Evolutionary conservation across 805 yeast genomes (phyloP).

Genomic region (Kuraishia hungarica): DNA sequence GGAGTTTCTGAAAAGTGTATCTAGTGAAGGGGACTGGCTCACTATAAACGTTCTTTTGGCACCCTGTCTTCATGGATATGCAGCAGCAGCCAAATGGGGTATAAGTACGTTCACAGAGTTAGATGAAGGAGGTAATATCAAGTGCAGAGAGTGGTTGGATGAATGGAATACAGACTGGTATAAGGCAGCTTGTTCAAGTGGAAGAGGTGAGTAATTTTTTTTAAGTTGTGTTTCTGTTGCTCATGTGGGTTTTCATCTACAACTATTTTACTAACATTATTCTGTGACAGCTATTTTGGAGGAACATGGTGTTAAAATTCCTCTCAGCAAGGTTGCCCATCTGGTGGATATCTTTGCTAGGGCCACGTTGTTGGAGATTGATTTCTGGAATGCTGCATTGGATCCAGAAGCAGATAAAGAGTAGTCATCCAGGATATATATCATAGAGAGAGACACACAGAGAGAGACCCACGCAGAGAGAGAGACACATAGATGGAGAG

Average conservation of each 20-base stretch:
- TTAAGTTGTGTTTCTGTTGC: no score
- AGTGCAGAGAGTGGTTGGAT: conserved; percentile 46
- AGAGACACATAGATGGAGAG: no score
- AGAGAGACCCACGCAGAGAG: no score
- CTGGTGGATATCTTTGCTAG: conserved; percentile 49
- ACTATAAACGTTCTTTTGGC: conserved; percentile 61
- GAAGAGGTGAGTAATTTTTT: neutral
- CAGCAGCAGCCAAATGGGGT: conserved; percentile 40
- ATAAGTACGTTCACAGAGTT: conserved; percentile 9
- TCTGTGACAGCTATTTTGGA: conserved; percentile 27
- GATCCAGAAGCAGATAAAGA: neutral
- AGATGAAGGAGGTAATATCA: conserved; percentile 16
- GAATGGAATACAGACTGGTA: conserved; percentile 58
- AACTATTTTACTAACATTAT: conserved; percentile 32
- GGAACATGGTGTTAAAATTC: conserved; percentile 27
- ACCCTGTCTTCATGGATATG: conserved; percentile 72
- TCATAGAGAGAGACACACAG: no score
- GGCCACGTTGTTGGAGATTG: conserved; percentile 52
- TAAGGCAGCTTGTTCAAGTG: conserved; percentile 31
- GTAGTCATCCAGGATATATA: no score
- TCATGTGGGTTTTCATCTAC: neutral
- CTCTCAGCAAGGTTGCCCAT: conserved; percentile 36
- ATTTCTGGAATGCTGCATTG: conserved; percentile 44
- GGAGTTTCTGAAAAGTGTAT: conserved; percentile 46
- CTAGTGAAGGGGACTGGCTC: conserved; percentile 48